Evolutionary conservation across 1,284 basidiomycete species (phyloP), one percentile per base, ranked within the genome.

Genomic region (Ganoderma sinense): DNA sequence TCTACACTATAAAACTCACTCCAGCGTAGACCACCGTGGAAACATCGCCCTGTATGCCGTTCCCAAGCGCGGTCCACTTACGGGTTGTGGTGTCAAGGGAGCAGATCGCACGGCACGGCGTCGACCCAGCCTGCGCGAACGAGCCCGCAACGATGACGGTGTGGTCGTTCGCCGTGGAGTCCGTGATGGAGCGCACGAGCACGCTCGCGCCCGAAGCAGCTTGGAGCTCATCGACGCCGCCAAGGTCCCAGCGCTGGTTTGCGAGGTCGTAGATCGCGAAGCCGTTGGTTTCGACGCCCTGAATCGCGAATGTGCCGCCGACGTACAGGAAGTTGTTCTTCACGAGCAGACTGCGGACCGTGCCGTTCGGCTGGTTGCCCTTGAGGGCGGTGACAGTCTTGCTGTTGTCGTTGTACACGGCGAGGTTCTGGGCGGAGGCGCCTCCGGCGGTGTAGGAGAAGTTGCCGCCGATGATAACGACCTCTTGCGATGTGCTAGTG

Each of bases 381-480:
- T 83, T 79, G 14, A 97, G 86, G 0, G 89, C 85, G 41, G 85
- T 82, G n/a, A 92, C 81, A 7, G 81, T 81, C 1, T 82, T 83
- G 1, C 85, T 80, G 11, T 82, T 76, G 10, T 88, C 81, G 78
- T 95, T 86, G 79, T 97, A 98, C 61, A 97, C 83, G 0, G 90
- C 95, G 41, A 99, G 79, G 62, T 88, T 92, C 71, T 85, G 83
- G 8, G 86, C 80, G n/a, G 60, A 53, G 11, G 81, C 76, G 1
- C 86, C 82, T 10, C 84, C 84, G 20, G 82, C 78, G 39, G 75
- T 76, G 75, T 92, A 93, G 4, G 91, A 89, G 79, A 98, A 98
- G 81, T 97, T 97, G 62, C 97, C 97, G 48, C 96, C 97, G 63
- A 99, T 84, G 73, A 98, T 89, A 48, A 89, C 90, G 59, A 95